Evolutionary conservation across 139 green algal species (phyloP), one percentile per base, ranked within the genome.

Genomic region (Tetradesmus lagerheimii): DNA sequence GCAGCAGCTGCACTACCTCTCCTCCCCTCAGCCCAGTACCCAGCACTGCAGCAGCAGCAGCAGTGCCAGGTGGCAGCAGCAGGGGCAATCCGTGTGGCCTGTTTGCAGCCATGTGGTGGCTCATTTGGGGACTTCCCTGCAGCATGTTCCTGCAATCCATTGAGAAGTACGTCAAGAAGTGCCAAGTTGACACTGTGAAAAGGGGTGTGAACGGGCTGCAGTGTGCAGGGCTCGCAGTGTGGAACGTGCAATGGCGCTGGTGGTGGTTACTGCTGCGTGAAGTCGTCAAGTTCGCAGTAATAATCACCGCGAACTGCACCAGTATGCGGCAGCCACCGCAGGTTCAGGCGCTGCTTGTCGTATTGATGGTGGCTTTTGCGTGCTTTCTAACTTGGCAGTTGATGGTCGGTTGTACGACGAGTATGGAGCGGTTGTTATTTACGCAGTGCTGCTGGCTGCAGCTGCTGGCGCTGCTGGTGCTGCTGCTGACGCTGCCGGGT

Each of bases 221-320:
- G 5, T 74, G 47, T 86, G 80, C 80, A 18, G 80, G 80, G 20
- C 29, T 86, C 9, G 47, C 25, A 16, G 80, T 86, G 80, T 86
- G 80, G 80, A 86, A 86, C 66, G 71, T 80, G 71, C 29, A 75
- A 27, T 76, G 80, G 47, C 39, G 80, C 47, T 86, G 80, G 80
- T 86, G 62, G 43, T 86, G 80, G 80, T 14, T 86, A n/a, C 12
- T 66, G 62, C 4, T 75, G 47, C 31, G 47, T 34, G 80, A 86
- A 38, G 0, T 86, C 1, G n/a, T 86, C 29, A 86, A 86, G 47
- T 12, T 76, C 4, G 14, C 37, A 2, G 3, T 50, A 4, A 37
- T 86, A 1, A 4, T 45, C 12, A 38, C 35, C n/a, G 80, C 80
- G 37, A 25, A 18, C 45, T 47, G 35, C 16, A 86, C 47, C 31